Conservation (phyloP, 371 early-diverging fungal genomes). For the Umbelopsis sp. region DNA sequence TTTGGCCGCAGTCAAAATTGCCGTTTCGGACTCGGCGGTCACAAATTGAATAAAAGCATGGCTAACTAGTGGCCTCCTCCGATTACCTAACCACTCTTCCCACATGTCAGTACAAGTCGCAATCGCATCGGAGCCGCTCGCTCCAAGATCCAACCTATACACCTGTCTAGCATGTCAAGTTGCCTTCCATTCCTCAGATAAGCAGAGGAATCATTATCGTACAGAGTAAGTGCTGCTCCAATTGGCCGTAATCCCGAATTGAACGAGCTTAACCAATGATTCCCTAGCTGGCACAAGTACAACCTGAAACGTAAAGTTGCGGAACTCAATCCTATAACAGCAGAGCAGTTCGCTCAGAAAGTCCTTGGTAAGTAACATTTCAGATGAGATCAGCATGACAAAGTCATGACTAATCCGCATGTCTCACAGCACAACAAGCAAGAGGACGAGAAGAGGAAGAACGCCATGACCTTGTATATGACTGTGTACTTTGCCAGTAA, state of each 20-base stretch:
- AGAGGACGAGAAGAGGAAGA: conserved; percentile 47
- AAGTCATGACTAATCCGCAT: background rate
- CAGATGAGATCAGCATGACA: background rate
- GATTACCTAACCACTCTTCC: background rate
- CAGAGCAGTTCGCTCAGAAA: conserved; percentile 68
- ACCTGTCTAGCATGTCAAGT: conserved; percentile 85
- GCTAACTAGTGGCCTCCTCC: too few relatives aligned
- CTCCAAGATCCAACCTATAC: conserved; percentile 34
- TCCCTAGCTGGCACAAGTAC: conserved; percentile 86
- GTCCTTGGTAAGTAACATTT: conserved; percentile 34
- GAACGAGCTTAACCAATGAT: background rate
- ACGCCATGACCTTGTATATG: conserved; percentile 40
- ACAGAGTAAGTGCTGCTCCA: background rate
- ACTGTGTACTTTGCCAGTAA: conserved; percentile 46
- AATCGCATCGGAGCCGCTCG: conserved; percentile 9
- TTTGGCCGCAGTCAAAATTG: background rate
- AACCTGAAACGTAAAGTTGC: conserved; percentile 89
- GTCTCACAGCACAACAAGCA: conserved; percentile 47
- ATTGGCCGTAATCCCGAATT: background rate
- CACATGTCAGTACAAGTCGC: conserved; percentile 13
- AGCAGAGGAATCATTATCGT: conserved; percentile 83
- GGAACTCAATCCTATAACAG: conserved; percentile 74
- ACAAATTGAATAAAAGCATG: too few relatives aligned
- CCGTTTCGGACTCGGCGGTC: background rate
- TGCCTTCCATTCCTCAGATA: conserved; percentile 80